Base-by-base conservation (phyloP, 805 yeast species). In the Hanseniaspora occidentalis region DNA sequence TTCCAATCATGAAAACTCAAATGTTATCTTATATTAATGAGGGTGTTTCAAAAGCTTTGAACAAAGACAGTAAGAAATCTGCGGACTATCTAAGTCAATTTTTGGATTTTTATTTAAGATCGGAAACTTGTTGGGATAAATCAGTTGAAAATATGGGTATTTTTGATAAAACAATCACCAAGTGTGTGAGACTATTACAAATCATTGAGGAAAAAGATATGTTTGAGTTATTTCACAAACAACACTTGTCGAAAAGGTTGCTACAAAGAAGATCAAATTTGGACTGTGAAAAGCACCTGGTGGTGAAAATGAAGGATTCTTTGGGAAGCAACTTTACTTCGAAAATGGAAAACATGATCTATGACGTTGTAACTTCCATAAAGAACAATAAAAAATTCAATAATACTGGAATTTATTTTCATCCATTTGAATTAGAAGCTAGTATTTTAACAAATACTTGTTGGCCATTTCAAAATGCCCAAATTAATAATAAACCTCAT, bases 311-410 rank as follows among this genome's bases (percentile, higher is more conserved):
- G 29, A 75, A 79, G 47, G 78, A 75, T 47, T 95, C 84, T 53
- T 70, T 82, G 51, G 95, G 96, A 0, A 69, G 82, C 2, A 71
- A 85, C 0, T 81, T 84, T 40, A 77, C 95, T 1, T 73, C 83
- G 3, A 81, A 81, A 49, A 66, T 88, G 24, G 86, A 84, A 52
- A 85, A 84, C 34, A 88, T 88, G 96, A 75, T 84, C 47, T 72
- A 79, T 51, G 96, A 88, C 53, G 76, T 85, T 36, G 72, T 72
- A 44, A 47, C 69, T 1, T 79, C 86, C 0, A 62, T 60, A 35
- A 80, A 72, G 21, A 50, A 67, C 22, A 62, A 70, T 34, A 39
- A 51, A 10, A 69, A 62, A 27, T 75, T 70, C 54, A 54, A 58
- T 22, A 33, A 43, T 33, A 24, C 43, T 43, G 38, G 40, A 36